A percentile compares a stretch with the other conserved stretches of the same genome.
phyloP scores from a whole-genome alignment of 2,329 filamentous ascomycete species.

The Fusarium sacchari region DNA sequence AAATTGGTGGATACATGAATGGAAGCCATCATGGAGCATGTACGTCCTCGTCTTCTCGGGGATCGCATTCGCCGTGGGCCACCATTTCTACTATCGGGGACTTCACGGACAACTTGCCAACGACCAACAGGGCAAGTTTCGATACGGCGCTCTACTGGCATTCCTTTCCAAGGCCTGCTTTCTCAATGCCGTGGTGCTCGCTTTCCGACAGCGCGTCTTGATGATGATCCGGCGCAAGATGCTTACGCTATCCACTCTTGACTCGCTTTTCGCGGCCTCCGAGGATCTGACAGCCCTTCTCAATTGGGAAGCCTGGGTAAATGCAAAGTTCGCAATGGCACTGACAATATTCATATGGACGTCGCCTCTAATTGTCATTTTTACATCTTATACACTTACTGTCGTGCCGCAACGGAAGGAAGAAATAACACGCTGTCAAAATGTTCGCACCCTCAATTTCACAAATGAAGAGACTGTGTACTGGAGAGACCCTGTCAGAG shows the following conservation, averaged over 20 bases:
- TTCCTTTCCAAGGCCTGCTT: slow-evolving; percentile 42
- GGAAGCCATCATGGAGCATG: slow-evolving; percentile 42
- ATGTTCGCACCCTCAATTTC: slow-evolving; percentile 42
- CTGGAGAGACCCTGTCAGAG: slow-evolving; percentile 21
- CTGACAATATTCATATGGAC: slow-evolving; percentile 42
- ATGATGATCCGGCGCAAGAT: slow-evolving; percentile 44
- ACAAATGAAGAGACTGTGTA: slow-evolving; percentile 30
- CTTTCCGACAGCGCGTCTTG: slow-evolving; percentile 41
- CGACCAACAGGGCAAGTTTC: slow-evolving; percentile 37
- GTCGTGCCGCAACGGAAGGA: slow-evolving; percentile 17
- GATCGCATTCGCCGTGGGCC: slow-evolving; percentile 39
- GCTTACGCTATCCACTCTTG: slow-evolving; percentile 39
- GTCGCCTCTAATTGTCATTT: slow-evolving; percentile 41
- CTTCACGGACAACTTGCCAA: slow-evolving; percentile 30
- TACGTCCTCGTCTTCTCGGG: slow-evolving; percentile 35
- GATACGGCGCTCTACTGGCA: slow-evolving; percentile 37
- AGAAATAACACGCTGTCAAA: slow-evolving; percentile 29
- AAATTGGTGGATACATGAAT: slow-evolving; percentile 32
- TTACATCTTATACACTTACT: slow-evolving; percentile 40
- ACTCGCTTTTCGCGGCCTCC: slow-evolving; percentile 41
- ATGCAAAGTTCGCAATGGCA: slow-evolving; percentile 41
- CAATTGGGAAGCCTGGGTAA: slow-evolving; percentile 39
- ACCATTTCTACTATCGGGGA: slow-evolving; percentile 37
- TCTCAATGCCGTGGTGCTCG: slow-evolving; percentile 39
- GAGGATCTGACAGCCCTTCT: slow-evolving; percentile 40